Evolutionary conservation across 2,329 filamentous ascomycete species (phyloP), one percentile per base, ranked within the genome.

Genomic region (Colletotrichum orbiculare): DNA sequence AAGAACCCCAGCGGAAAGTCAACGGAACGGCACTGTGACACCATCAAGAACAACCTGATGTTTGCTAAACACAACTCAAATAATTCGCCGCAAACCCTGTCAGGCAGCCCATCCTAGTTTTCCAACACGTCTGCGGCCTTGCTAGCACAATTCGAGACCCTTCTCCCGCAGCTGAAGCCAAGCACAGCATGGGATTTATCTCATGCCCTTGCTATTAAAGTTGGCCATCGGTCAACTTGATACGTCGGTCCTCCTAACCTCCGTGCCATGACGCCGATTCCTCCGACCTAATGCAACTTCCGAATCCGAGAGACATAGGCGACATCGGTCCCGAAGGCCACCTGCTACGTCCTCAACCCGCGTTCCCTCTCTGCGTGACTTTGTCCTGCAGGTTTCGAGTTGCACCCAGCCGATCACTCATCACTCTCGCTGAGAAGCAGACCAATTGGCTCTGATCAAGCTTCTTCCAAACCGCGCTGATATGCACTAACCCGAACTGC

Each of bases 31-130:
- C 25, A 54, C 34, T 46, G 49, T 41, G 37, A 60, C 39, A 43
- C 15, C 49, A 45, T 50, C 49, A 42, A 38, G 38, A 54, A 11
- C 15, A 17, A 45, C 41, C 33, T n/a, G 10, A 45, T 9, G 43
- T 47, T 56, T 61, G 46, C 39, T 41, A 54, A 63, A 64, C 56
- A 25, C 55, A 66, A 66, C 53, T 61, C 25, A 62, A 56, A 63
- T 43, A 17, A 54, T 15, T 45, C 42, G 63, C 53, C 37, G 63
- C 46, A 63, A 53, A 66, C 41, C 52, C 57, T 66, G 47, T 63
- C 49, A 41, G 47, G 35, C 47, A 48, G 41, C 42, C 13, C 13
- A 53, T 57, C 58, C 59, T 38, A 41, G 58, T 33, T 13, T 37
- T 45, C 45, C 25, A 25, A 34, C 33, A 33, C 42, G 38, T 49